These are phyloP conservation scores for Fusarium nurragi DNA, from an alignment of 2,329 filamentous ascomycete genomes.

Conservation along the genomic window DNA sequence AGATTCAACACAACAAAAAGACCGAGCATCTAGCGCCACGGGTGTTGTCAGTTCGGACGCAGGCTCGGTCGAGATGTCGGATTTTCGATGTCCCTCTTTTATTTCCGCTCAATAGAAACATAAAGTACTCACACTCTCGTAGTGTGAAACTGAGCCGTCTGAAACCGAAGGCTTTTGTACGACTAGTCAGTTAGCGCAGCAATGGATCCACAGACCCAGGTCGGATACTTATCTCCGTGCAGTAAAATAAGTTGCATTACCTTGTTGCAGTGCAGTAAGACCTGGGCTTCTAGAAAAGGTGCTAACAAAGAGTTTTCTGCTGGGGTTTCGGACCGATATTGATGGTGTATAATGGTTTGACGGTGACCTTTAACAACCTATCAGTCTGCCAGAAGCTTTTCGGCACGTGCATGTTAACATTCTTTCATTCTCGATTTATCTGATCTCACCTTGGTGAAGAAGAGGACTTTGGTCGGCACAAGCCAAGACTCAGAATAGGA, in stretches of 20 bases:
- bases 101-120: neutral
- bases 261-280: neutral
- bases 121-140: too few species aligned
- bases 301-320: conserved; percentile 12
- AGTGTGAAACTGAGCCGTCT: conserved; percentile 20
- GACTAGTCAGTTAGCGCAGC: conserved; percentile 13
- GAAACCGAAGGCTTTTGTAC: conserved; percentile 9
- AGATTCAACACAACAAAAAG: neutral
- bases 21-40: conserved; percentile 3
- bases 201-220: neutral
- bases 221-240: conserved; percentile 19
- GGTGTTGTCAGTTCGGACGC: conserved; percentile 23
- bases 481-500: neutral
- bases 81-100: conserved; percentile 17
- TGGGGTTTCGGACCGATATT: conserved; percentile 16
- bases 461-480: too few species aligned
- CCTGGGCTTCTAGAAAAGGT: conserved; percentile 5
- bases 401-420: neutral
- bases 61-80: conserved; percentile 27
- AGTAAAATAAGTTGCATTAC: neutral
- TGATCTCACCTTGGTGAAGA: neutral
- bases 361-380: neutral
- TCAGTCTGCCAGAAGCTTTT: neutral
- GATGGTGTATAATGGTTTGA: neutral
- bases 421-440: neutral